These are phyloP conservation scores for Kwoniella dejecticola DNA, from an alignment of 768 basidiomycete species.

Conservation along the genomic window DNA sequence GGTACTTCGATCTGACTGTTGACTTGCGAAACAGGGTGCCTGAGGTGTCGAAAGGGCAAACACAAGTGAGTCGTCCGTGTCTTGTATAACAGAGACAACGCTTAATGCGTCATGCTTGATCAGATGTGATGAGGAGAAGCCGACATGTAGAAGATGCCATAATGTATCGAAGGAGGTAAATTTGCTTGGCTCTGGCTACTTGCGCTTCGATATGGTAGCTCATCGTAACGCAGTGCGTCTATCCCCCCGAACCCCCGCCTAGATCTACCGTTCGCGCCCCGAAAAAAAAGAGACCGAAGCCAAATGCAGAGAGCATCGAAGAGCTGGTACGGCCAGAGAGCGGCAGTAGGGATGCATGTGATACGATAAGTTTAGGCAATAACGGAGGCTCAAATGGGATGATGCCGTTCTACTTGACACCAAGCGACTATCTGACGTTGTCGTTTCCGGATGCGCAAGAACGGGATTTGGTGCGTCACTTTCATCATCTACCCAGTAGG, in stretches of 20 bases:
- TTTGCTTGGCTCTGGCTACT: too few relatives aligned
- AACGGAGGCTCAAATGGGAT: background rate
- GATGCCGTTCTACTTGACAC: conserved; percentile 1
- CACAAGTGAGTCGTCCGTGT: conserved; percentile 5
- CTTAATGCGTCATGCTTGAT: background rate
- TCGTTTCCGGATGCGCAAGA: conserved; percentile 14
- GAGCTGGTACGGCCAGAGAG: background rate
- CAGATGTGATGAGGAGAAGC: conserved; percentile 17
- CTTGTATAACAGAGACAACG: background rate
- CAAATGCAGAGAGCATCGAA: background rate
- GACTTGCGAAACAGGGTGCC: conserved; percentile 2
- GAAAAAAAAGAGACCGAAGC: background rate
- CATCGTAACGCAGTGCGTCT: conserved; percentile 14
- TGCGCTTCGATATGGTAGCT: background rate
- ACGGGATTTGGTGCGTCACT: conserved; percentile 9
- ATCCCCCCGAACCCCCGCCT: background rate
- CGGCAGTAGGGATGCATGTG: background rate
- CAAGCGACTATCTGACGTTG: conserved; percentile 5
- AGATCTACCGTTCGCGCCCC: background rate
- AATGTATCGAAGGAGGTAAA: conserved; percentile 7
- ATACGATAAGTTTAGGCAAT: background rate
- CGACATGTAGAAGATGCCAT: conserved; percentile 1
- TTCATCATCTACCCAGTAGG: background rate
- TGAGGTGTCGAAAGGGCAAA: conserved; percentile 10
- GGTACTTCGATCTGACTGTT: background rate